Evolutionary conservation across 1,284 basidiomycete species (phyloP).

Genomic region (Rhodotorula sp.): DNA sequence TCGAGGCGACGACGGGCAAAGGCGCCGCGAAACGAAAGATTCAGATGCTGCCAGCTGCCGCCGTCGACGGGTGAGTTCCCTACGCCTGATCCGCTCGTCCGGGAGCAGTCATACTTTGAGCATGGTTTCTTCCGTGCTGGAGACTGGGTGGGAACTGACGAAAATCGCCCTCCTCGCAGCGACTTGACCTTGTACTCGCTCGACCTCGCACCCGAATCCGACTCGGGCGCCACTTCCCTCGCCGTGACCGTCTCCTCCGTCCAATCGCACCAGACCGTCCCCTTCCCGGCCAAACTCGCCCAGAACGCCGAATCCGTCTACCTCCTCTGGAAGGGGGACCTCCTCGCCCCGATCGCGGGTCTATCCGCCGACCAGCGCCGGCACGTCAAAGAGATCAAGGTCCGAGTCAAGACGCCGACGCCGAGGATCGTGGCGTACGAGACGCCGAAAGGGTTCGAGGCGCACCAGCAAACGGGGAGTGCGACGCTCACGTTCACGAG

Average conservation of each 20-base stretch:
- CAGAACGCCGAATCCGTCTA: conserved; percentile 40
- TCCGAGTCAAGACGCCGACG: conserved; percentile 37
- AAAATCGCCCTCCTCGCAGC: not conserved
- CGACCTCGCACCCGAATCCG: conserved; percentile 7
- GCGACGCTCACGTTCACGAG: conserved; percentile 39
- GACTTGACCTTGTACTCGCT: conserved; percentile 27
- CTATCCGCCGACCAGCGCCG: conserved; percentile 32
- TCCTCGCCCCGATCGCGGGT: conserved; percentile 36
- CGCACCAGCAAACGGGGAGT: conserved; percentile 33
- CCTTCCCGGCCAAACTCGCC: conserved; percentile 35
- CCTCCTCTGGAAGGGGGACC: conserved; percentile 33
- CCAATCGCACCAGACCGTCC: conserved; percentile 20
- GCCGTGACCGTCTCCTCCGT: conserved; percentile 35
- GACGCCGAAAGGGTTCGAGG: conserved; percentile 31
- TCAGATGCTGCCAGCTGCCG: conserved; percentile 51
- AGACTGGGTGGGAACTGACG: not conserved
- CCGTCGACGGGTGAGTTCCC: conserved; percentile 11
- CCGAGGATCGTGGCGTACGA: conserved; percentile 30
- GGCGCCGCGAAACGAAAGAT: conserved; percentile 56
- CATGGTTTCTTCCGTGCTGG: too few species aligned
- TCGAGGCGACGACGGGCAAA: conserved; percentile 56
- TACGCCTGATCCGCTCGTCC: too few species aligned
- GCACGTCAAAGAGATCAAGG: conserved; percentile 32
- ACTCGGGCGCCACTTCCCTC: not conserved
- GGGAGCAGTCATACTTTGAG: not conserved